Conservation (phyloP, 1,284 basidiomycete species). For the Apiotrichum siamense region DNA sequence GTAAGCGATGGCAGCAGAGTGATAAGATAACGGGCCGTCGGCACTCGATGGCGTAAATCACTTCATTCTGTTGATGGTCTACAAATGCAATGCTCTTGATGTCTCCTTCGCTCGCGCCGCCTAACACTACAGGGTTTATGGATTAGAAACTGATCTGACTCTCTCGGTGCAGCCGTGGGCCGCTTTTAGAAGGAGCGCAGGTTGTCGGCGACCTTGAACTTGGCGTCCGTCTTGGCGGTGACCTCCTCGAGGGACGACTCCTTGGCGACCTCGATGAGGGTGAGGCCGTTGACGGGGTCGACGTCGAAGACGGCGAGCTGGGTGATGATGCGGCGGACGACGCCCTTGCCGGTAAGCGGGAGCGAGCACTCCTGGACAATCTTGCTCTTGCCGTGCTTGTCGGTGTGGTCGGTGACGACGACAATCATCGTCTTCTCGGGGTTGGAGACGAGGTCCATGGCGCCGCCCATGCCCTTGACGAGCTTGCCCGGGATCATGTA, state of each 20-base stretch:
- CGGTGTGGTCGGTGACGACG: conserved; percentile 54
- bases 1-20: no score
- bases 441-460: conserved; percentile 57
- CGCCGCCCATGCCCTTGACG: conserved; percentile 83
- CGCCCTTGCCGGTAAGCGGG: conserved; percentile 70
- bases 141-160: not conserved
- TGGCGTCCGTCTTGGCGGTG: conserved; percentile 69
- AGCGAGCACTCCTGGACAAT: conserved; percentile 73
- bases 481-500: conserved; percentile 93
- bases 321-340: conserved; percentile 74
- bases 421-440: conserved; percentile 60
- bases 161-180: not conserved
- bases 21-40: no score
- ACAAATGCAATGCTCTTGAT: not conserved
- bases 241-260: conserved; percentile 65
- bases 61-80: not conserved
- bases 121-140: not conserved
- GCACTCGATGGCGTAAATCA: no score
- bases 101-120: not conserved
- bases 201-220: conserved; percentile 53
- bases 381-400: conserved; percentile 83
- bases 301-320: conserved; percentile 80
- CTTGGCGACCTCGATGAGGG: conserved; percentile 65
- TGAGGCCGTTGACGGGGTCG: conserved; percentile 63
- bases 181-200: not conserved